phyloP scores from a whole-genome alignment of 2,329 filamentous ascomycete species.

The Cladosporium sp. region DNA sequence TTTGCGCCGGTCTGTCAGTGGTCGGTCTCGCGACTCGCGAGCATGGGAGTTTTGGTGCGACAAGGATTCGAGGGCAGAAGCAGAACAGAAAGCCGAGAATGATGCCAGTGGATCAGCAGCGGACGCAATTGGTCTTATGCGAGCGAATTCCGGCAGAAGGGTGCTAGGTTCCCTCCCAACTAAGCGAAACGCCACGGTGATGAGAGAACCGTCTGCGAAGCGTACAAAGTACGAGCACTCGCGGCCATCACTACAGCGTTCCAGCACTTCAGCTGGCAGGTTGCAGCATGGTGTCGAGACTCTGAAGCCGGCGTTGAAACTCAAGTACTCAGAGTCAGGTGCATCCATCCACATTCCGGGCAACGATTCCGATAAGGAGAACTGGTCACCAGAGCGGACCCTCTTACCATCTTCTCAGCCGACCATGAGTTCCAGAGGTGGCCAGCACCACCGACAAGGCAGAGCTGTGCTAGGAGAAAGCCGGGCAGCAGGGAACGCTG shows the following conservation, averaged over 20 bases:
- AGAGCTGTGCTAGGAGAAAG: slow-evolving; percentile 13
- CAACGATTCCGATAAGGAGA: slow-evolving; percentile 90
- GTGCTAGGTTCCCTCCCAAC: slow-evolving; percentile 49
- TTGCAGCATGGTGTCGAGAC: slow-evolving; percentile 20
- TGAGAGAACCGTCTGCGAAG: slow-evolving; percentile 21
- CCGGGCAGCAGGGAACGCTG: slow-evolving; percentile 4
- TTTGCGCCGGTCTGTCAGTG: slow-evolving; percentile 51
- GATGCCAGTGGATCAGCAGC: slow-evolving; percentile 74
- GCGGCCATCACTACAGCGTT: slow-evolving; percentile 27
- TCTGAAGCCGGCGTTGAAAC: slow-evolving; percentile 15
- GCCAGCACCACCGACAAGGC: slow-evolving; percentile 16
- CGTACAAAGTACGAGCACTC: slow-evolving; percentile 45
- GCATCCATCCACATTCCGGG: slow-evolving; percentile 45
- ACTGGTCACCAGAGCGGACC: slow-evolving; percentile 61
- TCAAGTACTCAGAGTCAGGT: slow-evolving; percentile 28
- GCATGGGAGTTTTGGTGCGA: slow-evolving; percentile 92
- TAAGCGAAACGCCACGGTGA: slow-evolving; percentile 57
- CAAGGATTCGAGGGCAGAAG: slow-evolving; percentile 68
- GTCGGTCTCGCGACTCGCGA: slow-evolving; percentile 74
- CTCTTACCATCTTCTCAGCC: slow-evolving; percentile 11
- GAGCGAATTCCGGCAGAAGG: slow-evolving; percentile 61
- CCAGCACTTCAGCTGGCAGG: slow-evolving; percentile 29
- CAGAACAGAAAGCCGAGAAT: slow-evolving; percentile 75
- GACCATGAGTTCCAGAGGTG: slow-evolving; percentile 19
- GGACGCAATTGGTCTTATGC: slow-evolving; percentile 74